Evolutionary conservation across 306 rosid genomes (phyloP).

Genomic region (Cucumis hystrix): DNA sequence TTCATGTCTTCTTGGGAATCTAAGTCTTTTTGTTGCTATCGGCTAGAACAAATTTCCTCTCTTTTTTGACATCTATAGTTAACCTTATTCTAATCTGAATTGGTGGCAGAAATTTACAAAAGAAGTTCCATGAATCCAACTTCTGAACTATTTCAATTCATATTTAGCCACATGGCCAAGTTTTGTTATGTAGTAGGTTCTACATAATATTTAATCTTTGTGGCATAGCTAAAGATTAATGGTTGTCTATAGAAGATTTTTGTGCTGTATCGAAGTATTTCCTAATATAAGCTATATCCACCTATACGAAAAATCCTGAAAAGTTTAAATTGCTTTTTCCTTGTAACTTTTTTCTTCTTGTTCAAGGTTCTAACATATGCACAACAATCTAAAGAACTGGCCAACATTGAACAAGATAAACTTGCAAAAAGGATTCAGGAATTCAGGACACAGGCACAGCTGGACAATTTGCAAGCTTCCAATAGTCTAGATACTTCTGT

Average conservation of each 20-base stretch:
- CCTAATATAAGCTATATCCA: background rate
- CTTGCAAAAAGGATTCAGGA: slow-evolving; percentile 97
- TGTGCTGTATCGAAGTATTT: background rate
- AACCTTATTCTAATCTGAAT: background rate
- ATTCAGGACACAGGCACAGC: slow-evolving; percentile 79
- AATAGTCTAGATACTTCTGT: slow-evolving; percentile 34
- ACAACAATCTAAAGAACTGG: slow-evolving; percentile 89
- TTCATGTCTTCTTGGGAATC: background rate
- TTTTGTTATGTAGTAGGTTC: background rate
- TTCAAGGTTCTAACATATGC: slow-evolving; percentile 82
- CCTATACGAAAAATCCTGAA: background rate
- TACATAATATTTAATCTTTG: background rate
- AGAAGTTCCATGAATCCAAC: background rate
- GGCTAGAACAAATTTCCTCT: background rate
- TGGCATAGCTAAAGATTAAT: background rate
- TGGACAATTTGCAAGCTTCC: slow-evolving; percentile 49
- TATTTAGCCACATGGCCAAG: background rate
- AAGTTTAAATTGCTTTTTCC: background rate
- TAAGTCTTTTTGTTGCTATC: background rate
- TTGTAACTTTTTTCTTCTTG: slow-evolving; percentile 12
- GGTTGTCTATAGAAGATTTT: background rate
- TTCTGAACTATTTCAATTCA: background rate
- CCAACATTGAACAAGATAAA: slow-evolving; percentile 87
- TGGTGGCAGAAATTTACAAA: background rate
- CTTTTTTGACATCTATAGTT: background rate